Evolutionary conservation across 2,329 filamentous ascomycete species (phyloP).

Genomic region (Talaromyces sp.): DNA sequence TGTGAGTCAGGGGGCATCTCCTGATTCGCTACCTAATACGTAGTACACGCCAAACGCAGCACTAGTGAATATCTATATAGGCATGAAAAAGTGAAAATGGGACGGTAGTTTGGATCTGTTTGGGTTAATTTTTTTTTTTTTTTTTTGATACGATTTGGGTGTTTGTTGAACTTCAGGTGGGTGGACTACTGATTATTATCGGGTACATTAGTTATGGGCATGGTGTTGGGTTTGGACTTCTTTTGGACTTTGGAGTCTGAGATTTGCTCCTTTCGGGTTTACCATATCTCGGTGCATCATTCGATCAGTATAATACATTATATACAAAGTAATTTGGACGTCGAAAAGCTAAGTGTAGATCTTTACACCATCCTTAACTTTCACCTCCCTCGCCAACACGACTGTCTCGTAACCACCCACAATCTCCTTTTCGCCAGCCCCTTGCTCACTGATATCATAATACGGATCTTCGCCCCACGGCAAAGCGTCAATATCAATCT

Average conservation of each 20-base stretch:
- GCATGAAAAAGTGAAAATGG: background rate
- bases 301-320: background rate
- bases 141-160: background rate
- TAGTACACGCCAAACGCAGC: background rate
- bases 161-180: background rate
- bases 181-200: background rate
- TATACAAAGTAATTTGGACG: background rate
- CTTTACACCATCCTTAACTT: constrained; percentile 25
- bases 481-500: constrained; percentile 76
- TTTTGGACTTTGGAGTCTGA: background rate
- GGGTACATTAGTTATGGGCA: background rate
- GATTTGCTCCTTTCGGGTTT: background rate
- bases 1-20: constrained; percentile 43
- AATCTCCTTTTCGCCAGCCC: constrained; percentile 41
- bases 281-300: background rate
- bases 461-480: constrained; percentile 72
- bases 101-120: background rate
- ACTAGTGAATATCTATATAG: background rate
- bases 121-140: background rate
- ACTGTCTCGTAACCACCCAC: constrained; percentile 79
- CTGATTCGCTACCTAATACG: constrained; percentile 1
- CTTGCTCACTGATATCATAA: constrained; percentile 35
- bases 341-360: background rate
- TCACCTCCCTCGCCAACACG: constrained; percentile 66
- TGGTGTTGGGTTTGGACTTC: background rate